Conservation (phyloP, 345 rosid species). For the Eucalyptus regnans region DNA sequence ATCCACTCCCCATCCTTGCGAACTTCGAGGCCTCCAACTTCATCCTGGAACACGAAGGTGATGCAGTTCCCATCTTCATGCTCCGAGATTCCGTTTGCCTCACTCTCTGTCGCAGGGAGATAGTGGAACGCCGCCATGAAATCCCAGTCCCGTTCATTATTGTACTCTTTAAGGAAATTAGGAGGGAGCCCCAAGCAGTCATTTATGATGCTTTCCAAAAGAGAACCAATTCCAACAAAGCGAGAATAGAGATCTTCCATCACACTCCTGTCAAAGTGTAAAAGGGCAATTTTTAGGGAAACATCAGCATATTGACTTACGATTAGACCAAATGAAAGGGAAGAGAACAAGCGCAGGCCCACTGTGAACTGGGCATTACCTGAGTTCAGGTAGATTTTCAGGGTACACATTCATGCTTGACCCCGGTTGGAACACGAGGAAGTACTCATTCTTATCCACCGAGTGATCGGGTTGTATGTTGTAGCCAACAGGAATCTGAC, state of each 20-base stretch:
- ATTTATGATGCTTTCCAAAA: conserved; percentile 27
- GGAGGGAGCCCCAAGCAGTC: conserved; percentile 35
- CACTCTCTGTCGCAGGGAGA: conserved; percentile 21
- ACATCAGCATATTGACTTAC: neutral
- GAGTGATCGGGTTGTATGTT: conserved; percentile 20
- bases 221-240: conserved; percentile 4
- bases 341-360: neutral
- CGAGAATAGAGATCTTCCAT: conserved; percentile 13
- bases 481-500: conserved; percentile 32
- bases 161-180: conserved; percentile 21
- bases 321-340: neutral
- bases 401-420: conserved; percentile 31
- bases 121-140: conserved; percentile 27
- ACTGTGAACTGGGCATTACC: neutral
- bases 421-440: conserved; percentile 17
- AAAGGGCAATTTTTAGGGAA: neutral
- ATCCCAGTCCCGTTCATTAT: conserved; percentile 39
- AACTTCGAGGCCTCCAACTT: neutral
- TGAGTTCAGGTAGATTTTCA: conserved; percentile 20
- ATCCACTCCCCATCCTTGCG: conserved; percentile 21
- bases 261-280: conserved; percentile 10
- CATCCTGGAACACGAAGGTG: neutral
- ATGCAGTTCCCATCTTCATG: conserved; percentile 35
- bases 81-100: conserved; percentile 23
- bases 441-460: conserved; percentile 28